Conservation (phyloP, 768 basidiomycete species). For the Pleurotus eryngii region DNA sequence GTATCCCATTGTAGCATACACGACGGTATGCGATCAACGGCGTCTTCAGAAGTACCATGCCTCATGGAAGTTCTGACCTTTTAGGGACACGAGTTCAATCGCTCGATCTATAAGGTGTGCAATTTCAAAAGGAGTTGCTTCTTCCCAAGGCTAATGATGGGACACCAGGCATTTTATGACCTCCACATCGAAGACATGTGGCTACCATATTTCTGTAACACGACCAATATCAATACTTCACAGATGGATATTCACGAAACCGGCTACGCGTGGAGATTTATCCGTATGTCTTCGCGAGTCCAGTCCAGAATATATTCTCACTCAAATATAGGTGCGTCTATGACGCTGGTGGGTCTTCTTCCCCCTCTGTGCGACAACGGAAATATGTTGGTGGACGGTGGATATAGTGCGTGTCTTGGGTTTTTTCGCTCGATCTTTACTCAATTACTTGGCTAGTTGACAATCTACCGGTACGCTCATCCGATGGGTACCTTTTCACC, state of each 20-base stretch:
- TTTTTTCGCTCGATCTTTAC: background rate
- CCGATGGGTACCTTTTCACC: background rate
- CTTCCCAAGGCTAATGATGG: background rate
- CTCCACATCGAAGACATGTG: constrained; percentile 98
- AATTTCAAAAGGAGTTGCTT: background rate
- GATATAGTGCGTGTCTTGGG: constrained; percentile 59
- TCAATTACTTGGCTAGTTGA: constrained; percentile 53
- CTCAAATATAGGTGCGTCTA: constrained; percentile 72
- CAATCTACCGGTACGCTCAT: constrained; percentile 69
- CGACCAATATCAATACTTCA: constrained; percentile 94
- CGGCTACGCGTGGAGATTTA: constrained; percentile 97
- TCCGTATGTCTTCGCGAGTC: constrained; percentile 46
- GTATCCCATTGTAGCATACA: constrained; percentile 90
- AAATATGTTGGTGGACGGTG: constrained; percentile 86
- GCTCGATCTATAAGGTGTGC: constrained; percentile 84
- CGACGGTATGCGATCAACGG: constrained; percentile 48
- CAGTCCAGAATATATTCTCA: background rate
- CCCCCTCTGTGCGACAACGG: constrained; percentile 96
- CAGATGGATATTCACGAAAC: constrained; percentile 97
- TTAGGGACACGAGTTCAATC: constrained; percentile 93
- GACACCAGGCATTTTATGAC: constrained; percentile 79
- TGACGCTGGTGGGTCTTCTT: constrained; percentile 93
- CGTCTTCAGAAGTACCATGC: constrained; percentile 6
- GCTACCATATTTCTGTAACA: constrained; percentile 97
- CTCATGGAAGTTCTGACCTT: constrained; percentile 5